Base-by-base conservation (phyloP, 805 yeast species). In the Metschnikowia corniflorae region DNA sequence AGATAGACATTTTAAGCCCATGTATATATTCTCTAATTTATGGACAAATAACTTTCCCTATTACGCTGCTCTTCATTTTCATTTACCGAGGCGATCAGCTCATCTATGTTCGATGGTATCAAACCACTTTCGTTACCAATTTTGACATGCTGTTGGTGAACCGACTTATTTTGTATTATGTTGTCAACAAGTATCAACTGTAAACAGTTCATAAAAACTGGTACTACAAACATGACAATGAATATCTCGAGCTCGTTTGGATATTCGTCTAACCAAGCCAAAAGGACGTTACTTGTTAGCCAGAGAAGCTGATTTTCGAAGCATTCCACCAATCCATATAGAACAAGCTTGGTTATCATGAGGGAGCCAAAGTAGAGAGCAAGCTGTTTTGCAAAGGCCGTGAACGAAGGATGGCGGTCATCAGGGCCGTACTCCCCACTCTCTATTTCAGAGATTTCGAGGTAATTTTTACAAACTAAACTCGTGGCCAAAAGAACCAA, bases 191-290 rank as follows among this genome's bases (percentile, higher is more conserved):
- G 72, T 30, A 80, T 70, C 48, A 81, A 77, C 56, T 85, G 94
- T 58, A 85, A 71, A 43, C 83, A 74, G 55, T 85, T 85, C 73
- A 85, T 71, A 42, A 82, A 56, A 5, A 83, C 67, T 1, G 94
- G 94, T 47, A 83, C 82, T 7, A 85, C 74, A 54, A 93, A 76
- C 80, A 91, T 82, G 17, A 93, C 96, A 43, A 91, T 74, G 26
- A 84, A 80, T 12, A 91, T 86, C 57, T 93, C 96, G 25, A 87
- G 45, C 42, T 68, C 70, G 44, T 82, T 78, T 2, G 95, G 93
- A 58, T 80, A 79, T 35, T 75, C 76, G 50, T 82, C 81, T 4
- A 93, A 76, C 93, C 96, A 85, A n/a, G 85, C 77, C 17, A 91
- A 65, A 22, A 88, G 61, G 67, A 85, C 77, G 40, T 80, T 80